These are phyloP conservation scores for Ailanthus altissimus DNA, from an alignment of 345 rosid genomes.

Conservation along the genomic window DNA sequence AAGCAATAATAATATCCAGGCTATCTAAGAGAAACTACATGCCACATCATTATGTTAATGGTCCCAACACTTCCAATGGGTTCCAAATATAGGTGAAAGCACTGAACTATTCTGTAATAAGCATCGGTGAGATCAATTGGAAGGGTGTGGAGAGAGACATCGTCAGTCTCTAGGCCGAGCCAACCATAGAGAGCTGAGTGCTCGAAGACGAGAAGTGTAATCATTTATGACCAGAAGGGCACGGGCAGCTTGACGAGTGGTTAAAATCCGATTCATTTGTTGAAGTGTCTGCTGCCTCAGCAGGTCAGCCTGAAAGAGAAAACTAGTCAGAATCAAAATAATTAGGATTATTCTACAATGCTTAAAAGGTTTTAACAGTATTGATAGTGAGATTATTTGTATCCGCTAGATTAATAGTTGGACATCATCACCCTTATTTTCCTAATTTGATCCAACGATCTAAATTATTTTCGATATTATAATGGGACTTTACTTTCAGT, in stretches of 20 bases:
- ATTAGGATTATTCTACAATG: too few relatives aligned
- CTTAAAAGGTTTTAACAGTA: too few relatives aligned
- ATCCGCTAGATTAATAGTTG: too few relatives aligned
- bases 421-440: too few relatives aligned
- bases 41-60: neutral
- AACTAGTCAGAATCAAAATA: neutral
- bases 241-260: slow-evolving; percentile 87
- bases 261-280: slow-evolving; percentile 81
- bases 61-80: neutral
- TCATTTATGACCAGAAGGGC: slow-evolving; percentile 82
- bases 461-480: too few relatives aligned
- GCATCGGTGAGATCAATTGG: neutral
- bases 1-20: neutral
- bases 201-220: slow-evolving; percentile 76
- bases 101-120: neutral
- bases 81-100: neutral
- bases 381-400: too few relatives aligned
- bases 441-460: too few relatives aligned
- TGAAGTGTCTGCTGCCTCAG: slow-evolving; percentile 90
- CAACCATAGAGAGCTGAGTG: slow-evolving; percentile 92
- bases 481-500: too few relatives aligned
- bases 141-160: neutral
- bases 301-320: slow-evolving; percentile 70
- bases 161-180: slow-evolving; percentile 75
- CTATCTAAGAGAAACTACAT: neutral